Percentiles rank a stretch among this genome's conserved stretches.
phyloP scores from a whole-genome alignment of 495 filamentous ascomycete species.

The Podospora pseudopauciseta region DNA sequence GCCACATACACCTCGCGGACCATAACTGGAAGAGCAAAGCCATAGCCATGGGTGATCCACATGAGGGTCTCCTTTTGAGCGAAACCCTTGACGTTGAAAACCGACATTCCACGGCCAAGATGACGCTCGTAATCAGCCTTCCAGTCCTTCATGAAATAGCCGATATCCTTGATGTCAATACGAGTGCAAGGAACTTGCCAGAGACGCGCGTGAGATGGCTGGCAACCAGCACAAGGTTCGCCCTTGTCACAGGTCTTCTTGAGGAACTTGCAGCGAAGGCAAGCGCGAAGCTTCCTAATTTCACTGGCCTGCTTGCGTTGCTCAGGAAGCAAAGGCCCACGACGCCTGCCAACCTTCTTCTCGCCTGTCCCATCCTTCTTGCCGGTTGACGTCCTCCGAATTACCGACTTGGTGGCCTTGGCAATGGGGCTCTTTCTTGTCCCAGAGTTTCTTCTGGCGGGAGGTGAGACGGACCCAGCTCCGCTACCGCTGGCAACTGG shows the following conservation, averaged over 20 bases:
- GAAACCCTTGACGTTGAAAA: slow-evolving; percentile 91
- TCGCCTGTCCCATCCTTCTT: slow-evolving; percentile 71
- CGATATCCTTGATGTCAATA: slow-evolving; percentile 95
- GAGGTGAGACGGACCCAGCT: slow-evolving; percentile 60
- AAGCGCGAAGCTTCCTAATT: slow-evolving; percentile 87
- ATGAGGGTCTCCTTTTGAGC: slow-evolving; percentile 72
- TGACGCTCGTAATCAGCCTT: slow-evolving; percentile 92
- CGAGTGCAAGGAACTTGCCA: slow-evolving; percentile 96
- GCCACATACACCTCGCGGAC: slow-evolving; percentile 87
- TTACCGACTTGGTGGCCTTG: slow-evolving; percentile 76
- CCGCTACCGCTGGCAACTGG: slow-evolving; percentile 56
- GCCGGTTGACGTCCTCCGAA: slow-evolving; percentile 66
- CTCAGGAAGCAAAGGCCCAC: slow-evolving; percentile 84
- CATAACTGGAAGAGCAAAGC: slow-evolving; percentile 79
- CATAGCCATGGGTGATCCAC: slow-evolving; percentile 87
- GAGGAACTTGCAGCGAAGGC: slow-evolving; percentile 92
- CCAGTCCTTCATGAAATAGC: slow-evolving; percentile 98
- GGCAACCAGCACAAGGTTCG: slow-evolving; percentile 87
- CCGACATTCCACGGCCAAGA: slow-evolving; percentile 76
- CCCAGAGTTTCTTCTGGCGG: slow-evolving; percentile 57
- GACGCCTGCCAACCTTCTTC: slow-evolving; percentile 84
- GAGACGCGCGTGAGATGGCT: slow-evolving; percentile 84
- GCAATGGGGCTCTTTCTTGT: slow-evolving; percentile 73
- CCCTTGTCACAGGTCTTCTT: slow-evolving; percentile 98
- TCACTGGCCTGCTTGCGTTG: slow-evolving; percentile 92